Base-by-base conservation (phyloP, 1,139 yeast species). In the Geotrichum restrictum region DNA sequence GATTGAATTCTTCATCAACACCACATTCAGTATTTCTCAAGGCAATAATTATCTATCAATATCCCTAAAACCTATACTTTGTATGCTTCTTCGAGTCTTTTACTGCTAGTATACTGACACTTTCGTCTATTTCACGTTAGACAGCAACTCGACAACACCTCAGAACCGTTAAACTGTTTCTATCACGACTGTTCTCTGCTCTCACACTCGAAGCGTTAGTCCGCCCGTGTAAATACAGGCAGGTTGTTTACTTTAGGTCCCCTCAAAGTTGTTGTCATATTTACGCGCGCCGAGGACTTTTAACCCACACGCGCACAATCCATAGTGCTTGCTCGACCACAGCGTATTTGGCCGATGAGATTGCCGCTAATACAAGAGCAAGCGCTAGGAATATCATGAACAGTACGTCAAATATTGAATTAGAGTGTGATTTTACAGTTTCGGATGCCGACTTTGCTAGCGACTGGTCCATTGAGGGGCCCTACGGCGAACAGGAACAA, bases 371-470 rank as follows among this genome's bases (percentile, higher is more conserved):
- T 27, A 27, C 21, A 4, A 29, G 45, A 6, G 8, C 33, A 11
- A 31, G 41, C 33, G 31, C 40, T 18, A 34, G 14, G 37, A 45
- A 41, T 18, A 45, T 32, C 3, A 45, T 36, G 40, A 45, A 18
- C 18, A n/a, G 22, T 7, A 37, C 19, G 7, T 13, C 33, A 10
- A 7, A 11, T 6, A 19, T 7, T 1, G 24, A 39, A 21, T 13
- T 36, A 3, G 19, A 21, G 18, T 18, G 34, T 24, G 41, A 22
- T 10, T 11, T 34, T 22, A 11, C 22, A 21, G 11, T 45, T 13
- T 34, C 48, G 16, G 48, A 45, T 16, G 37, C 27, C 21, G 48
- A 45, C 24, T 45, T 45, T 22, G 48, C 45, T 27, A 42, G 45
- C 37, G 45, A 42, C 21, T 42, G 45, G 45, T 42, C 45, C 6